Evolutionary conservation across 1,284 basidiomycete genomes (phyloP).

Genomic region (Apiotrichum akiyoshidainum): DNA sequence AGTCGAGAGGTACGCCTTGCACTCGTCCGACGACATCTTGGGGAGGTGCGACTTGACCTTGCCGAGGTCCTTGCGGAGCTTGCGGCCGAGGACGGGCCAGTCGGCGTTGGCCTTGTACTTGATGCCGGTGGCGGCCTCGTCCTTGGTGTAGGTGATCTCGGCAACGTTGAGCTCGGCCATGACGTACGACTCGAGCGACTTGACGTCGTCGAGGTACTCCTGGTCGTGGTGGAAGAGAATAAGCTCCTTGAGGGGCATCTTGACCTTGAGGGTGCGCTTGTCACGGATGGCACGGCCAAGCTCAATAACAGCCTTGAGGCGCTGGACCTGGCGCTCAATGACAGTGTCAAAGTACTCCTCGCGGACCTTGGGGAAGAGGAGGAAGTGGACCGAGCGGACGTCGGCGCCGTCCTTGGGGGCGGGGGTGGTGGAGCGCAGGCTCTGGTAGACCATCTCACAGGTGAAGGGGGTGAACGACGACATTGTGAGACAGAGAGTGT

Average conservation of each 20-base stretch:
- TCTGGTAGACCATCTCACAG: conserved; percentile 95
- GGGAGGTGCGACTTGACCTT: conserved; percentile 89
- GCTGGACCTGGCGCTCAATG: conserved; percentile 90
- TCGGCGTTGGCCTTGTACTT: conserved; percentile 90
- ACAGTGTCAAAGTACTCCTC: conserved; percentile 94
- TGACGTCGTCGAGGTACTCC: conserved; percentile 82
- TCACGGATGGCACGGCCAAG: conserved; percentile 87
- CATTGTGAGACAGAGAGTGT: conserved; percentile 92
- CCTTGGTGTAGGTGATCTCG: conserved; percentile 80
- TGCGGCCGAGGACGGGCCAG: conserved; percentile 90
- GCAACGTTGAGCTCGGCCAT: conserved; percentile 94
- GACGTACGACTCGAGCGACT: conserved; percentile 82
- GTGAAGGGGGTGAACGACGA: conserved; percentile 98
- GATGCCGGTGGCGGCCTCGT: conserved; percentile 82
- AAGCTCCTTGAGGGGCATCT: conserved; percentile 82
- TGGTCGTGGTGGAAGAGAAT: conserved; percentile 88
- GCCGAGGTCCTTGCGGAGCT: conserved; percentile 87
- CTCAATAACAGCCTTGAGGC: conserved; percentile 94
- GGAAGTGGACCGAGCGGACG: conserved; percentile 89
- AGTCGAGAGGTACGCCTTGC: conserved; percentile 72
- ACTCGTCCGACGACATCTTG: conserved; percentile 71
- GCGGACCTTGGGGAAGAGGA: conserved; percentile 88
- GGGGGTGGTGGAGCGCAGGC: conserved; percentile 79
- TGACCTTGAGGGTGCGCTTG: conserved; percentile 80
- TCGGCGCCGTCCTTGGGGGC: conserved; percentile 68